Evolutionary conservation across 176 grass and related monocot genomes (phyloP).

Genomic region (Carex littledalei): DNA sequence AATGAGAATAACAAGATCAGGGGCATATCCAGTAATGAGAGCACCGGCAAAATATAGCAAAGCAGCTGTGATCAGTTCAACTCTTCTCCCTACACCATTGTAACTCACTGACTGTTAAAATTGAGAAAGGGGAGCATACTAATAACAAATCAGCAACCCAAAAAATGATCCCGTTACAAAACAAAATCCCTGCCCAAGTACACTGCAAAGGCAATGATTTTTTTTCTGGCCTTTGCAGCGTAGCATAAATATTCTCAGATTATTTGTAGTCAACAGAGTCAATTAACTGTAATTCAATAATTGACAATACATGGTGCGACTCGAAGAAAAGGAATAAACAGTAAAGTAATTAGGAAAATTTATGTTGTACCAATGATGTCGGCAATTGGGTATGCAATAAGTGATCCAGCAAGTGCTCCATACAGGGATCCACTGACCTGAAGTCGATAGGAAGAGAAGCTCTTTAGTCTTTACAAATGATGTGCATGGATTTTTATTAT

Average conservation of each 20-base stretch:
- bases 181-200: too few species aligned
- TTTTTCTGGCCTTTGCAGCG: too few species aligned
- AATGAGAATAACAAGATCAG: slow-evolving; percentile 59
- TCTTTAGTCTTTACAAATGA: background rate
- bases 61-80: slow-evolving; percentile 70
- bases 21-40: slow-evolving; percentile 60
- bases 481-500: background rate
- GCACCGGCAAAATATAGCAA: slow-evolving; percentile 64
- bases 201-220: too few species aligned
- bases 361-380: slow-evolving; percentile 64
- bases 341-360: background rate
- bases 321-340: background rate
- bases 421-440: slow-evolving; percentile 93
- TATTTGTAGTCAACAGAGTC: too few species aligned
- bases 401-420: slow-evolving; percentile 85
- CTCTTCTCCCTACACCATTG: slow-evolving; percentile 70
- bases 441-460: slow-evolving; percentile 13
- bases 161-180: too few species aligned
- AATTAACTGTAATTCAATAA: too few species aligned
- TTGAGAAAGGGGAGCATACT: background rate
- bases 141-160: too few species aligned
- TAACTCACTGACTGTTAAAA: background rate
- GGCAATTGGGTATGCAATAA: slow-evolving; percentile 57
- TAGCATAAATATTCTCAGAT: too few species aligned
- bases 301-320: background rate